Conservation (phyloP, 2,329 filamentous ascomycete species). For the Trichophyton benhamiae region DNA sequence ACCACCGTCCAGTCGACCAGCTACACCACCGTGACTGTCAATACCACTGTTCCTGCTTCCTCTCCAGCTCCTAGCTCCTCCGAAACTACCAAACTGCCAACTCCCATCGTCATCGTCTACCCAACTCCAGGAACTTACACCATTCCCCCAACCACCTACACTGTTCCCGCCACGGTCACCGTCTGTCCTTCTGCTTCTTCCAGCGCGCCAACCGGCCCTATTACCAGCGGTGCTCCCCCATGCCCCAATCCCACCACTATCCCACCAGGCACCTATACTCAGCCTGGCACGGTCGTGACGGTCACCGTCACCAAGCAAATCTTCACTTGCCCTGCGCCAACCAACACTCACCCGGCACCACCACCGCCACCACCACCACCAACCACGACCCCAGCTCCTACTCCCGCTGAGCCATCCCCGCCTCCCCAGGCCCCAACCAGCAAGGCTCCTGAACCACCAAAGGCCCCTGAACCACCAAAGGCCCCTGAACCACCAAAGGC, state of each 20-base stretch:
- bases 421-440: conserved; percentile 8
- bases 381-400: conserved; percentile 17
- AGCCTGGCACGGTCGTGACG: conserved; percentile 53
- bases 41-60: conserved; percentile 19
- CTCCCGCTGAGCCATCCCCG: conserved; percentile 9
- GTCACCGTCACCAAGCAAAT: conserved; percentile 56
- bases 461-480: conserved; percentile 12
- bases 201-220: conserved; percentile 49
- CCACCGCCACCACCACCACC: conserved; percentile 15
- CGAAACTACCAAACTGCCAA: conserved; percentile 29
- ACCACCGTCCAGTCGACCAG: conserved; percentile 30
- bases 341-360: conserved; percentile 27
- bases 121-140: conserved; percentile 61
- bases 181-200: conserved; percentile 46
- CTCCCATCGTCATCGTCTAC: conserved; percentile 41
- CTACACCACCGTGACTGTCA: conserved; percentile 27
- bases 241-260: conserved; percentile 58
- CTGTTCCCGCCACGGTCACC: conserved; percentile 53
- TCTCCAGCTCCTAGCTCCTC: conserved; percentile 6
- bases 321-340: conserved; percentile 57
- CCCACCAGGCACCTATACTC: conserved; percentile 60
- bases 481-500: conserved; percentile 4
- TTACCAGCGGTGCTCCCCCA: conserved; percentile 43
- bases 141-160: conserved; percentile 59
- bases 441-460: conserved; percentile 12